These are phyloP conservation scores for Candida pini DNA, from an alignment of 805 yeast genomes.

Conservation along the genomic window DNA sequence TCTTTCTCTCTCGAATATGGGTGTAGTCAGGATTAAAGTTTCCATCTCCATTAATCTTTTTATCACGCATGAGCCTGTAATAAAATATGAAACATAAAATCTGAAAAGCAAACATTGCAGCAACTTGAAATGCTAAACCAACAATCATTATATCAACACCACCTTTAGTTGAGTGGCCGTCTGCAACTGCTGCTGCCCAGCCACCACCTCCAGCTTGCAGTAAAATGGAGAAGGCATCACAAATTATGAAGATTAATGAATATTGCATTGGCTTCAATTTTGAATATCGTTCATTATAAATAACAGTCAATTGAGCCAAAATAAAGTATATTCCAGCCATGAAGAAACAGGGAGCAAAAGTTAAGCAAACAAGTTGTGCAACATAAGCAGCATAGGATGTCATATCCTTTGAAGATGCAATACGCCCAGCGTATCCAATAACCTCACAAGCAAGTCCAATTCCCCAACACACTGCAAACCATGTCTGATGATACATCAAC, in stretches of 20 bases:
- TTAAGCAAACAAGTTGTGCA: slow-evolving; percentile 56
- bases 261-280: slow-evolving; percentile 44
- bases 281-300: slow-evolving; percentile 51
- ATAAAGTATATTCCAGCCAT: slow-evolving; percentile 74
- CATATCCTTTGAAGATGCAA: slow-evolving; percentile 33
- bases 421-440: slow-evolving; percentile 59
- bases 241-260: slow-evolving; percentile 53
- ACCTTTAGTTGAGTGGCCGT: slow-evolving; percentile 21
- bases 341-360: slow-evolving; percentile 69
- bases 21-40: slow-evolving; percentile 29
- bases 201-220: slow-evolving; percentile 66
- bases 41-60: slow-evolving; percentile 17
- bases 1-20: slow-evolving; percentile 24
- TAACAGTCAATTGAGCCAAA: slow-evolving; percentile 53
- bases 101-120: slow-evolving; percentile 56
- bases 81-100: slow-evolving; percentile 40
- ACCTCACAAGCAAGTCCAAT: slow-evolving; percentile 55
- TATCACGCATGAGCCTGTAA: slow-evolving; percentile 28
- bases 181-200: slow-evolving; percentile 41
- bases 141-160: slow-evolving; percentile 67
- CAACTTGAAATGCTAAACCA: slow-evolving; percentile 70
- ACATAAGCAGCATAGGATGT: slow-evolving; percentile 35
- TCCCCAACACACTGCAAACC: slow-evolving; percentile 53
- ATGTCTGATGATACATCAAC: slow-evolving; percentile 44
- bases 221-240: slow-evolving; percentile 54